phyloP scores from a whole-genome alignment of 2,329 filamentous ascomycete genomes.

The Cyclaneusma minus region DNA sequence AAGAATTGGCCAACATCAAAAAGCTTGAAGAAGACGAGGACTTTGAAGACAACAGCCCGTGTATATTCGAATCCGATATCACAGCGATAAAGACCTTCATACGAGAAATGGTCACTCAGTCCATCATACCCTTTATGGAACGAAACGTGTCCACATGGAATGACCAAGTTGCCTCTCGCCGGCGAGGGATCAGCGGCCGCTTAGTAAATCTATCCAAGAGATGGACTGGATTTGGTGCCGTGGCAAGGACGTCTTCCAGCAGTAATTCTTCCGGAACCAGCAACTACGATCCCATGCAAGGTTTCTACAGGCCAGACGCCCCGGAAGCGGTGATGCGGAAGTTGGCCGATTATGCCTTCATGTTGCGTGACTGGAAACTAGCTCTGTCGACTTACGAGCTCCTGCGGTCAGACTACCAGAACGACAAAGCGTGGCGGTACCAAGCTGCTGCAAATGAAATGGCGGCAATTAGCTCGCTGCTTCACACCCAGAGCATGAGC shows the following conservation, averaged over 20 bases:
- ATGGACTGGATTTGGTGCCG: slow-evolving; percentile 67
- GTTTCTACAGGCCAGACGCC: slow-evolving; percentile 71
- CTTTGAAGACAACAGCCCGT: slow-evolving; percentile 56
- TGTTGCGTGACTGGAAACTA: slow-evolving; percentile 92
- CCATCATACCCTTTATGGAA: slow-evolving; percentile 92
- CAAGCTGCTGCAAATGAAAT: slow-evolving; percentile 93
- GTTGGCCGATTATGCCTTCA: slow-evolving; percentile 87
- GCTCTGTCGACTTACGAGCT: slow-evolving; percentile 87
- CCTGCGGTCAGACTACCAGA: slow-evolving; percentile 73
- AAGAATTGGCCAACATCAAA: slow-evolving; percentile 65
- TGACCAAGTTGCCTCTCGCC: slow-evolving; percentile 82
- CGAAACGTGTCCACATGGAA: slow-evolving; percentile 86
- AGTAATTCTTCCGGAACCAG: slow-evolving; percentile 34
- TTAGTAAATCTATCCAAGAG: slow-evolving; percentile 89
- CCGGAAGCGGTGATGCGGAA: slow-evolving; percentile 88
- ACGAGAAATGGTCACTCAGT: slow-evolving; percentile 89
- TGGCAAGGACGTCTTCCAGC: slow-evolving; percentile 16
- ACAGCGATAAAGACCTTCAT: slow-evolving; percentile 80
- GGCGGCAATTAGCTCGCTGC: slow-evolving; percentile 69
- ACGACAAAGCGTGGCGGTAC: slow-evolving; percentile 94
- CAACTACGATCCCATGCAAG: slow-evolving; percentile 65
- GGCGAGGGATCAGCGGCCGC: slow-evolving; percentile 78
- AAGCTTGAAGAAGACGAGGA: slow-evolving; percentile 53
- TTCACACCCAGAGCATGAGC: slow-evolving; percentile 56
- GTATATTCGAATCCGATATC: slow-evolving; percentile 84